These are phyloP conservation scores for Adansonia digitata DNA, from an alignment of 345 rosid species.

Conservation along the genomic window DNA sequence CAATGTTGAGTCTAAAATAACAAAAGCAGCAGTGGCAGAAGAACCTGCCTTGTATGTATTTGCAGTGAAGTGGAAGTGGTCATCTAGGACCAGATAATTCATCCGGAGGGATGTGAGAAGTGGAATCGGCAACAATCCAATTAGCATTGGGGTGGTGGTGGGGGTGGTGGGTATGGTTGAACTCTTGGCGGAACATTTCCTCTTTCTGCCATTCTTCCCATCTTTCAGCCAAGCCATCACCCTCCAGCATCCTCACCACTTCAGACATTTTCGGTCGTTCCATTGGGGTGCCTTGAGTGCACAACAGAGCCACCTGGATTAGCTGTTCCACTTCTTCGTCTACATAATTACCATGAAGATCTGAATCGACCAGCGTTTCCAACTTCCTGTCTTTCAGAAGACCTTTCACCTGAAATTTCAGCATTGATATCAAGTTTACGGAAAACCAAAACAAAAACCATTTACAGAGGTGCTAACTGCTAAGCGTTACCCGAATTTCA, in stretches of 20 bases:
- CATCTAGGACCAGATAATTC: conserved; percentile 87
- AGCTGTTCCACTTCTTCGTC: conserved; percentile 70
- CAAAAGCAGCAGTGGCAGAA: no score
- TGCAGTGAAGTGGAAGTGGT: no score
- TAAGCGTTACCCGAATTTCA: not conserved
- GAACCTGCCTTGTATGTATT: no score
- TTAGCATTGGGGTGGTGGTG: conserved; percentile 28
- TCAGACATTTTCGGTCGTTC: conserved; percentile 93
- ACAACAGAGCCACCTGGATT: conserved; percentile 81
- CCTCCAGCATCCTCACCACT: conserved; percentile 96
- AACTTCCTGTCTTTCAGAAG: conserved; percentile 70
- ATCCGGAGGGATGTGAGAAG: conserved; percentile 55
- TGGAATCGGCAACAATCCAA: conserved; percentile 58
- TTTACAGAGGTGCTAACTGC: not conserved
- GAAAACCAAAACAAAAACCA: not conserved
- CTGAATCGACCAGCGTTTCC: conserved; percentile 65
- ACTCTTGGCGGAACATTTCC: conserved; percentile 59
- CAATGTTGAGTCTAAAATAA: no score
- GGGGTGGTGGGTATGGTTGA: conserved; percentile 27
- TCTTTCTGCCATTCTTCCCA: conserved; percentile 98
- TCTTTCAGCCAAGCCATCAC: conserved; percentile 79
- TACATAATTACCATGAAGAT: conserved; percentile 48
- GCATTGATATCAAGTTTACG: not conserved
- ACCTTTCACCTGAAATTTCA: conserved; percentile 71
- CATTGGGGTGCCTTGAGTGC: conserved; percentile 69